Percentiles rank a stretch among this genome's conserved stretches.
phyloP scores from a whole-genome alignment of 257 asterid species.

The Solanum virginianum region DNA sequence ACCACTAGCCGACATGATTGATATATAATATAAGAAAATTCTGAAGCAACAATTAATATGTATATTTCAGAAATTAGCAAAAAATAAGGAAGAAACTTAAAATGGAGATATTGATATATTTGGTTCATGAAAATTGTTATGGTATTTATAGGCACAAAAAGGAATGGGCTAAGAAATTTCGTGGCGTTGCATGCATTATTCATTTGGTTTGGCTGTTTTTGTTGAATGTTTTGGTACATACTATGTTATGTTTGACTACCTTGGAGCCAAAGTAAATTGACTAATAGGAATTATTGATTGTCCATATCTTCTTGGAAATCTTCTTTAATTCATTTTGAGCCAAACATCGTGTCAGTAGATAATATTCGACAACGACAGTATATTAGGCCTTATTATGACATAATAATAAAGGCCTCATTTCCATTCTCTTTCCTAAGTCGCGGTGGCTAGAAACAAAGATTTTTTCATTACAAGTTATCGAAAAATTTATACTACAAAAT shows the following conservation, averaged over 20 bases:
- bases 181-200: not conserved
- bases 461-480: no score
- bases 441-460: no score
- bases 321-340: not conserved
- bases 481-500: no score
- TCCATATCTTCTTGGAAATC: not conserved
- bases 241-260: not conserved
- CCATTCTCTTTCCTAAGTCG: not conserved
- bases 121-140: not conserved
- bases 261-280: not conserved
- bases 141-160: not conserved
- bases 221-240: not conserved
- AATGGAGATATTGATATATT: not conserved
- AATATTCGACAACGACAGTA: not conserved
- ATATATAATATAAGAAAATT: not conserved
- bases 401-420: not conserved
- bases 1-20: not conserved
- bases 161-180: not conserved
- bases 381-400: not conserved
- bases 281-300: not conserved
- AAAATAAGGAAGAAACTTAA: not conserved
- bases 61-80: not conserved
- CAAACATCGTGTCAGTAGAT: not conserved
- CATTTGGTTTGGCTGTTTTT: not conserved
- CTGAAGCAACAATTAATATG: not conserved